phyloP scores from a whole-genome alignment of 1,139 yeast genomes.

The Waltiozyma sp. region DNA sequence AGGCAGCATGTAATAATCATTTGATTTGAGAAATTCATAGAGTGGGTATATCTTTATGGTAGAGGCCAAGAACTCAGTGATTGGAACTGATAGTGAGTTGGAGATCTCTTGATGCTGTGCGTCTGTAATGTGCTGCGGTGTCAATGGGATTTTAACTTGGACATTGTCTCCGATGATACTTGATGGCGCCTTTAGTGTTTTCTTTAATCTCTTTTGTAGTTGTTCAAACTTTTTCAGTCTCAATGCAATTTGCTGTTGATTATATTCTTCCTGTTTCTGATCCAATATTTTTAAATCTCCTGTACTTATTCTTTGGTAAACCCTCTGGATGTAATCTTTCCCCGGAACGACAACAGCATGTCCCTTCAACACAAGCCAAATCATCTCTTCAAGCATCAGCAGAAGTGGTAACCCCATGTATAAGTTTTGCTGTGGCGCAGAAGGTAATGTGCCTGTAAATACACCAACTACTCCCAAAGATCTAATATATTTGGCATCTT shows the following conservation, averaged over 20 bases:
- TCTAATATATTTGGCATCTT: constrained; percentile 43
- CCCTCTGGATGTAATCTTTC: constrained; percentile 9
- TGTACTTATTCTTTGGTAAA: constrained; percentile 7
- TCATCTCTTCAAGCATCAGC: constrained; percentile 60
- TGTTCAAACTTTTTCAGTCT: constrained; percentile 7
- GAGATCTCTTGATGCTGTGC: constrained; percentile 6
- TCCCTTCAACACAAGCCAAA: constrained; percentile 45
- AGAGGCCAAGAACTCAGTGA: background rate
- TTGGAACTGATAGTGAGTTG: constrained; percentile 1
- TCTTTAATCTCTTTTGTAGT: background rate
- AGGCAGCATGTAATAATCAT: constrained; percentile 55
- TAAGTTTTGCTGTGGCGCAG: constrained; percentile 84
- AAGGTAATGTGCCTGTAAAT: constrained; percentile 70
- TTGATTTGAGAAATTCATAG: constrained; percentile 32
- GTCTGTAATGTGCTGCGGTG: background rate
- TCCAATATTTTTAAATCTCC: constrained; percentile 13
- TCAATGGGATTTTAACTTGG: background rate
- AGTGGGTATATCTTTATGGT: constrained; percentile 16
- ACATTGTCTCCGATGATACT: background rate
- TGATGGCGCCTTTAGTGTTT: background rate
- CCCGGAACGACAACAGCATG: constrained; percentile 28
- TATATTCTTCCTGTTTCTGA: constrained; percentile 4
- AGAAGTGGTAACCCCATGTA: constrained; percentile 77
- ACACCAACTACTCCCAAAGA: constrained; percentile 57
- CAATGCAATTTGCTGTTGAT: constrained; percentile 7